Conservation (phyloP, 805 yeast species). For the Peterozyma toletana region DNA sequence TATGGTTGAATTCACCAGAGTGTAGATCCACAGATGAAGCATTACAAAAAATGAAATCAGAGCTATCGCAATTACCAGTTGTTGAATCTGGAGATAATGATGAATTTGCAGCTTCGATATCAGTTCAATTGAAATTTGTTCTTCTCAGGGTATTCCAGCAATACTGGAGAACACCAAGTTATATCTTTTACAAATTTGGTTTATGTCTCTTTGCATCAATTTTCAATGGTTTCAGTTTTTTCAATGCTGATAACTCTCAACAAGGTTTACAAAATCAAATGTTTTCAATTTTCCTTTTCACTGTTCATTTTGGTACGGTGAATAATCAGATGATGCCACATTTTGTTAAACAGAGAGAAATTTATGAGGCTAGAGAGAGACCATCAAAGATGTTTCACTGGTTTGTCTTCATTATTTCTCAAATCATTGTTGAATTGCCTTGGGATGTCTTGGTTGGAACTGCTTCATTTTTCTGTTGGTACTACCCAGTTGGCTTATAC, state of each 20-base stretch:
- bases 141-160: constrained; percentile 30
- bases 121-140: constrained; percentile 33
- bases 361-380: constrained; percentile 37
- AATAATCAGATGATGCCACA: constrained; percentile 19
- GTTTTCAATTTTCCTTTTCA: constrained; percentile 40
- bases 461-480: constrained; percentile 44
- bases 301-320: constrained; percentile 30
- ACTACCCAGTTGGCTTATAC: constrained; percentile 24
- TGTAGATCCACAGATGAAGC: background rate
- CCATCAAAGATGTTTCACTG: constrained; percentile 35
- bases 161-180: constrained; percentile 34
- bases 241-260: constrained; percentile 10
- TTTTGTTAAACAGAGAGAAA: constrained; percentile 30
- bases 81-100: constrained; percentile 5
- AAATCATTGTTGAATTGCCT: constrained; percentile 36
- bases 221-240: constrained; percentile 54
- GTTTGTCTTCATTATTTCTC: constrained; percentile 32
- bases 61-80: constrained; percentile 10
- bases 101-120: constrained; percentile 32
- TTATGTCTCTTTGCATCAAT: constrained; percentile 39
- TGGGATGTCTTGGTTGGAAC: constrained; percentile 14
- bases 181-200: constrained; percentile 32
- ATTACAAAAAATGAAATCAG: constrained; percentile 9
- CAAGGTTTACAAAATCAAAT: constrained; percentile 25
- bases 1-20: constrained; percentile 9